Percentiles rank a stretch among this genome's conserved stretches.
These are phyloP conservation scores for Prunus kanzakura DNA, from an alignment of 306 rosid genomes.

Conservation along the genomic window DNA sequence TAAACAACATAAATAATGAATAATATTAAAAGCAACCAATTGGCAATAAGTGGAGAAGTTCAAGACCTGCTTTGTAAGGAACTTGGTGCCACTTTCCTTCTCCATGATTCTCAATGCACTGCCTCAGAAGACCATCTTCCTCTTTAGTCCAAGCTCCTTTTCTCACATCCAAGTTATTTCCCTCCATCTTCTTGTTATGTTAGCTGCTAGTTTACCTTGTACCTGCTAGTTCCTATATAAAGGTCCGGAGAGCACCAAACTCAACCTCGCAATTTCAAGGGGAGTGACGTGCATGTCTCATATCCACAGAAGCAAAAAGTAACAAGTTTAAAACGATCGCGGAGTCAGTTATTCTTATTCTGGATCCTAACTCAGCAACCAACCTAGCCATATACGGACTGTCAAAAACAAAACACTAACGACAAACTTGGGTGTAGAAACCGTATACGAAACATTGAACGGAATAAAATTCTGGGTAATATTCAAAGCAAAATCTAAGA, in stretches of 20 bases:
- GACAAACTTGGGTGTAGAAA: no score
- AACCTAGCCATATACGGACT: neutral
- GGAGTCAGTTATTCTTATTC: neutral
- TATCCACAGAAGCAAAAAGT: neutral
- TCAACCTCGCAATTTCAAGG: no score
- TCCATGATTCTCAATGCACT: slow-evolving; percentile 15
- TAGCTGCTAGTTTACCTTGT: neutral
- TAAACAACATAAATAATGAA: no score
- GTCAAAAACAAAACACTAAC: no score
- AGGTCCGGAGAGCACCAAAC: no score
- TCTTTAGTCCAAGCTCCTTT: slow-evolving; percentile 26
- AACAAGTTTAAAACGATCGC: neutral
- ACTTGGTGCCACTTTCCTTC: slow-evolving; percentile 28
- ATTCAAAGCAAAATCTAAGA: neutral
- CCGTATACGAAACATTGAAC: no score
- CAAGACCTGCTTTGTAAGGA: slow-evolving; percentile 14
- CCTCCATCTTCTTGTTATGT: neutral
- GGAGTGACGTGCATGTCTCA: neutral
- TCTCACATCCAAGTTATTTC: neutral
- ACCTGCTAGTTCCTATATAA: neutral
- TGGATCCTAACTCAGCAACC: neutral
- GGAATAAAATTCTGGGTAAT: neutral
- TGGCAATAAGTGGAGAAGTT: neutral
- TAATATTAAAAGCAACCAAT: neutral
- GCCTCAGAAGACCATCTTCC: slow-evolving; percentile 24